Percentiles rank a stretch among this genome's conserved stretches.
These are phyloP conservation scores for Amanita brunnescens DNA, from an alignment of 768 basidiomycete species.

Conservation along the genomic window DNA sequence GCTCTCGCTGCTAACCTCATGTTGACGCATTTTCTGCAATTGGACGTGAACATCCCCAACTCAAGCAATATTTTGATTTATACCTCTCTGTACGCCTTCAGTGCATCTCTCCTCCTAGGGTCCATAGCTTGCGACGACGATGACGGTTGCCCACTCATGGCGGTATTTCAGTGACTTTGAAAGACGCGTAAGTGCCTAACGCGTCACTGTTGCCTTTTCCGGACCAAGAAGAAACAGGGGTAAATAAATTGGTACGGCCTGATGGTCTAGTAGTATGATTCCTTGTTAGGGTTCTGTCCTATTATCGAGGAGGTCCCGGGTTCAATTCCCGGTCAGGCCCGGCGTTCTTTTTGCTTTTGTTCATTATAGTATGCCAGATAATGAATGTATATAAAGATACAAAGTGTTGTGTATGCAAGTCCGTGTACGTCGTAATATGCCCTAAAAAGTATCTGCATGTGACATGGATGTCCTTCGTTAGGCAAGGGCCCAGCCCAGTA, in stretches of 20 bases:
- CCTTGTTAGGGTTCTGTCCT: constrained; percentile 41
- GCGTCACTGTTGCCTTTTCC: constrained; percentile 19
- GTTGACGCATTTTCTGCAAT: constrained; percentile 85
- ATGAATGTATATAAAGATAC: background rate
- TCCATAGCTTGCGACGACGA: constrained; percentile 46
- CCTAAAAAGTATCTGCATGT: background rate
- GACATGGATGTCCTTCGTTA: background rate
- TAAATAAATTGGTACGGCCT: constrained; percentile 18
- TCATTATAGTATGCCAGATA: background rate
- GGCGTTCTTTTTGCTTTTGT: constrained; percentile 8
- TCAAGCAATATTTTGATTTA: background rate
- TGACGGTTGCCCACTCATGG: constrained; percentile 31
- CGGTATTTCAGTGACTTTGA: constrained; percentile 26
- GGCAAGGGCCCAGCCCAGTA: constrained; percentile 6
- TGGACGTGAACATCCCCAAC: constrained; percentile 10
- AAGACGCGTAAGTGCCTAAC: constrained; percentile 32
- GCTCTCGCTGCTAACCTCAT: constrained; percentile 78
- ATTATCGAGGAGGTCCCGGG: constrained; percentile 74
- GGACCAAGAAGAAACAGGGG: constrained; percentile 1
- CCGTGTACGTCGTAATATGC: background rate
- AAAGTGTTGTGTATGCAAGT: background rate
- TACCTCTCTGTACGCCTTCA: constrained; percentile 73
- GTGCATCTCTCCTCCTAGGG: constrained; percentile 61
- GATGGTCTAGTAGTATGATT: constrained; percentile 54
- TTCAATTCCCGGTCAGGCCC: constrained; percentile 83